phyloP scores from a whole-genome alignment of 2,329 filamentous ascomycete genomes.

The Cladosporium colombiae region DNA sequence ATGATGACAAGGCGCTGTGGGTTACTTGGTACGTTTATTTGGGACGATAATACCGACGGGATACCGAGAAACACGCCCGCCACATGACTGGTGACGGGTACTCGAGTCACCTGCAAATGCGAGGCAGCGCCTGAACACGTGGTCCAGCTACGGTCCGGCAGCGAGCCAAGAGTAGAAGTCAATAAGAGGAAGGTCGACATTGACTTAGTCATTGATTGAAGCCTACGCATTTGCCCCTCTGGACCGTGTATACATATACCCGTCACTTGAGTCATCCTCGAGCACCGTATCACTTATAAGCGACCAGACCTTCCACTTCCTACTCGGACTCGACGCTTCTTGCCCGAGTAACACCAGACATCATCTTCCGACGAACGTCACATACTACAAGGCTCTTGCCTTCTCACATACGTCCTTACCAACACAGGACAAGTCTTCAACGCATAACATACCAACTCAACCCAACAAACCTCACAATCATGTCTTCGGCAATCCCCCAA shows the following conservation, averaged over 20 bases:
- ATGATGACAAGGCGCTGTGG: background rate
- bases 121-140: background rate
- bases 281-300: background rate
- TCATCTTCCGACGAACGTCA: slow-evolving; percentile 3
- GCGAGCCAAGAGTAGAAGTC: background rate
- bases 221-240: background rate
- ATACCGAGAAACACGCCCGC: background rate
- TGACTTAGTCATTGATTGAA: slow-evolving; percentile 7
- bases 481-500: slow-evolving; percentile 15
- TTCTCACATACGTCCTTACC: background rate
- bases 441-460: background rate
- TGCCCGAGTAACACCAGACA: slow-evolving; percentile 11
- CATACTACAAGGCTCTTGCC: background rate
- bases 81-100: background rate
- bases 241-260: background rate
- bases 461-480: background rate
- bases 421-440: background rate
- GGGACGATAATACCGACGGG: no score
- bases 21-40: slow-evolving; percentile 8
- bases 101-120: background rate
- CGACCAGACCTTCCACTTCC: slow-evolving; percentile 4
- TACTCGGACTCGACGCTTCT: slow-evolving; percentile 1
- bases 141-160: background rate
- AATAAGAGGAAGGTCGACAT: background rate
- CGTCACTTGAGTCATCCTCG: slow-evolving; percentile 1